phyloP scores from a whole-genome alignment of 2,329 filamentous ascomycete genomes.

The Arthrobotrys sphaeroides region DNA sequence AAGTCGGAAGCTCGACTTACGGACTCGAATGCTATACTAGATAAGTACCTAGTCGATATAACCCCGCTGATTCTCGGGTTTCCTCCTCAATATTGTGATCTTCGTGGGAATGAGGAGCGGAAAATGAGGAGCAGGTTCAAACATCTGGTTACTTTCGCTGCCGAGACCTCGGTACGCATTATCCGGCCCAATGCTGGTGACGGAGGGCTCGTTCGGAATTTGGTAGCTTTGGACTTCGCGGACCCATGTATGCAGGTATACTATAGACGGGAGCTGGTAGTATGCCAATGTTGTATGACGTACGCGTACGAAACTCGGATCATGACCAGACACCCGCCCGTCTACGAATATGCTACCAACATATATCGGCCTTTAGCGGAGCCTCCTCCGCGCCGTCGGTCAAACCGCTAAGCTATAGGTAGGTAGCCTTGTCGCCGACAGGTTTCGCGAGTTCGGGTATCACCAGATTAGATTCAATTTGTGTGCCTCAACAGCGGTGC shows the following conservation, averaged over 20 bases:
- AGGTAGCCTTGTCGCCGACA: constrained; percentile 31
- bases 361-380: not conserved
- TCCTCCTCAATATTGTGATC: too few relatives aligned
- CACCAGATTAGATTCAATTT: constrained; percentile 35
- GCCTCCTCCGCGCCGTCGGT: not conserved
- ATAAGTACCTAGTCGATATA: too few relatives aligned
- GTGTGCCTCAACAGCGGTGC: too few relatives aligned
- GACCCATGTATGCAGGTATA: not conserved
- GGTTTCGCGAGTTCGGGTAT: constrained; percentile 21
- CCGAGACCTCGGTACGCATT: not conserved
- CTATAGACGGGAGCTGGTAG: too few relatives aligned
- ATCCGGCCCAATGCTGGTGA: not conserved
- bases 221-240: not conserved
- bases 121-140: not conserved
- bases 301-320: not conserved
- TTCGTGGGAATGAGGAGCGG: not conserved
- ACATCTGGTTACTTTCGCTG: not conserved
- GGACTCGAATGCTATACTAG: too few relatives aligned
- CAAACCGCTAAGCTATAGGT: not conserved
- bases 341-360: not conserved
- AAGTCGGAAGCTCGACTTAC: too few relatives aligned
- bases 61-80: too few relatives aligned
- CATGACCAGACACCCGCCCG: not conserved
- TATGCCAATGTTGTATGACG: not conserved
- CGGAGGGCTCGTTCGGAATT: not conserved